Percentiles rank a stretch among this genome's conserved stretches.
Conservation (phyloP, 441 rosid species). For the Adansonia gregorii region DNA sequence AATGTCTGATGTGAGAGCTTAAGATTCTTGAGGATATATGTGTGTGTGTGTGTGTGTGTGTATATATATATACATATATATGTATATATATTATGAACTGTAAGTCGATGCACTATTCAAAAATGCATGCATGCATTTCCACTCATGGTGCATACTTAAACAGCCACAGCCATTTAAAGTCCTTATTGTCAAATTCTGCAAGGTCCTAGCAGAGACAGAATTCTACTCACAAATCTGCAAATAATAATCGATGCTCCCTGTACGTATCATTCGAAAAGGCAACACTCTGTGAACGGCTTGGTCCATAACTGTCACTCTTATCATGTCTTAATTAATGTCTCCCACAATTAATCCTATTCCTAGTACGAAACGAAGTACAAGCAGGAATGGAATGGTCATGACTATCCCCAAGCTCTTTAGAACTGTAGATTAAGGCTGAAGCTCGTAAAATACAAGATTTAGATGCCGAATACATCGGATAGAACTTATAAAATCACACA, state of each 20-base stretch:
- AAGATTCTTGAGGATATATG: no score
- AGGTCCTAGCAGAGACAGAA: background rate
- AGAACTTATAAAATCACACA: no score
- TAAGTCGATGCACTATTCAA: background rate
- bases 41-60: no score
- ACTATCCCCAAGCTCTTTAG: no score
- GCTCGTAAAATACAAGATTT: no score
- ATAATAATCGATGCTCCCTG: background rate
- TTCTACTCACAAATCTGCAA: background rate
- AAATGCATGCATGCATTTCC: background rate
- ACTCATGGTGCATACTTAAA: conserved; percentile 7
- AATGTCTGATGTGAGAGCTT: background rate
- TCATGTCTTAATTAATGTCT: background rate
- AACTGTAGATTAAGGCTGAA: no score
- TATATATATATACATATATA: no score
- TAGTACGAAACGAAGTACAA: no score
- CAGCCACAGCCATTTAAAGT: no score
- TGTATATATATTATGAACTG: background rate
- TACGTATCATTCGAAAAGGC: background rate
- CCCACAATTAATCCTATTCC: background rate
- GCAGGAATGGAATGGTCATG: no score
- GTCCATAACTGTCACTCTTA: background rate
- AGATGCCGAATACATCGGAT: no score
- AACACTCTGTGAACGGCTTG: no score
- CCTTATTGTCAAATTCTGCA: background rate